These are phyloP conservation scores for Gracilaria vermiculophylla DNA, from an alignment of 23 red algal genomes.

Conservation along the genomic window DNA sequence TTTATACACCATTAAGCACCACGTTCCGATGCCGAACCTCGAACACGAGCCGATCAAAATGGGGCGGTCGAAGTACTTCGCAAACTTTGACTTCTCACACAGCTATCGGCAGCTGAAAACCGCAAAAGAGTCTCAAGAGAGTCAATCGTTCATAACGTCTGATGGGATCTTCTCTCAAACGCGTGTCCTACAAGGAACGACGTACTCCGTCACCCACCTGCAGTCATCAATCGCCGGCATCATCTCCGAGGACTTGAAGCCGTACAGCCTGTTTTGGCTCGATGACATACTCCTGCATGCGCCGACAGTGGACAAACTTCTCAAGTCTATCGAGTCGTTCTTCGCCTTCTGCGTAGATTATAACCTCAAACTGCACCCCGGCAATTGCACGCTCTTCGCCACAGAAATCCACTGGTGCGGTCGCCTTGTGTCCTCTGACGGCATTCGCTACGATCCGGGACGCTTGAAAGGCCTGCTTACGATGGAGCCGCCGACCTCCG, in stretches of 20 bases:
- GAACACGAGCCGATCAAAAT: constrained; percentile 30
- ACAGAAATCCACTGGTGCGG: constrained; percentile 28
- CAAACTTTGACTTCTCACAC: constrained; percentile 3
- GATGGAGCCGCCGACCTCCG: constrained; percentile 43
- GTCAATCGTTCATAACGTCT: constrained; percentile 44
- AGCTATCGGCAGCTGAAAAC: constrained; percentile 14
- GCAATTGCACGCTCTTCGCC: constrained; percentile 29
- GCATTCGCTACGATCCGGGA: constrained; percentile 13
- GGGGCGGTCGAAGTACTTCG: constrained; percentile 30
- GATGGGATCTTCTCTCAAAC: constrained; percentile 43
- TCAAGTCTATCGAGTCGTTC: not conserved
- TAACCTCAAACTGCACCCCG: constrained; percentile 47
- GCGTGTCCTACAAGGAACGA: constrained; percentile 52
- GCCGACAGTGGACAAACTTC: not conserved
- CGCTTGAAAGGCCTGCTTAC: not conserved
- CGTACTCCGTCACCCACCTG: constrained; percentile 34
- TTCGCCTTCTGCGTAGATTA: constrained; percentile 1
- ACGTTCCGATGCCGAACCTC: constrained; percentile 40
- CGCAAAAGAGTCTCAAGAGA: constrained; percentile 13
- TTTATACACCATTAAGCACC: not conserved
- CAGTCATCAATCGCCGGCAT: constrained; percentile 32
- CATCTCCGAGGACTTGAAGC: not conserved
- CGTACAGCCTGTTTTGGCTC: constrained; percentile 12
- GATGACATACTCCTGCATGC: constrained; percentile 27
- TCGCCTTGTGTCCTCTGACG: not conserved